Evolutionary conservation across 768 basidiomycete species (phyloP), one percentile per base, ranked within the genome.

Genomic region (Saitozyma sp.): DNA sequence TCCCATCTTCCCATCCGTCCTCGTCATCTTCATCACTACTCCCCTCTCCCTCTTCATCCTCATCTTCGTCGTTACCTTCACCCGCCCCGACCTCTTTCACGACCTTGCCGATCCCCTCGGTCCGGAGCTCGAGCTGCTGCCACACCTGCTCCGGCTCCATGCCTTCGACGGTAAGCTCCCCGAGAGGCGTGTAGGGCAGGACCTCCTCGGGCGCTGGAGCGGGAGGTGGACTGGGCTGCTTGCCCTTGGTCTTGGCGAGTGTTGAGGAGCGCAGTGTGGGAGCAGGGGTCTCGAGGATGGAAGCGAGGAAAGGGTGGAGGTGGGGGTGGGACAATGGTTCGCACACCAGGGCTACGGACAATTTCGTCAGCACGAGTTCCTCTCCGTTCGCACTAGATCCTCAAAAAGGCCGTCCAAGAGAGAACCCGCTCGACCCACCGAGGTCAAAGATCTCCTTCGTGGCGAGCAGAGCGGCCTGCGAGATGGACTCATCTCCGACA

Each of bases 141-240:
- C 95, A 99, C 37, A 97, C 82, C 77, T 95, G 93, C 60, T 91
- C 90, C 20, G 86, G 84, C 68, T 87, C 88, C 86, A 96, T 88
- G 16, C 84, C 88, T 19, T 91, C 86, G 11, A 87, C 82, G 62
- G 87, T 89, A 17, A 99, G 84, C 42, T 85, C 85, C 8, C 86
- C 82, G 3, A 97, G 78, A 7, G 93, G 93, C 0, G 95, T 96
- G 54, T 71, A 74, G 29, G 75, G 75, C 1, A 67, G 54, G 45
- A 81, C 57, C 11, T 60, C 50, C 2, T 66, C 60, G 2, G 68
- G 54, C n/a, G 37, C 56, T 2, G 67, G 78, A 14, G 76, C 71
- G n/a, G 82, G 77, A n/a, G 76, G 67, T 14, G 58, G 74, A 74
- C 20, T 76, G 76, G 62, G 76, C 79, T 45, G 80, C 81, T 78